phyloP scores from a whole-genome alignment of 1,139 yeast genomes.

The Taiozyma sp. region DNA sequence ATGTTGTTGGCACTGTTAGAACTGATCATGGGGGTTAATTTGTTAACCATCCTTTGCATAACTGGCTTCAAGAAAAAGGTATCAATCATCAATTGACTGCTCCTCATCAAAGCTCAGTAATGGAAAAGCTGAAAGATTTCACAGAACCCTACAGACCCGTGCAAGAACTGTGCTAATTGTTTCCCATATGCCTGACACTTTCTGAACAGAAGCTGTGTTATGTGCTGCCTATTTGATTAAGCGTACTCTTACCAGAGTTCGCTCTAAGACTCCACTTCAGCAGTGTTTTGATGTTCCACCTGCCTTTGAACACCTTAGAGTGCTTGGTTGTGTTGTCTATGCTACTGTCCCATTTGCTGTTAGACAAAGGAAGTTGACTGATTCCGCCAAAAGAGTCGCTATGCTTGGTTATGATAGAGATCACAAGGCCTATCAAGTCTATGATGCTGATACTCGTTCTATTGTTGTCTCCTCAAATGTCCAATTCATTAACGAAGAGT shows the following conservation, averaged over 20 bases:
- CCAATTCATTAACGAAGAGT: not conserved
- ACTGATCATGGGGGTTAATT: constrained; percentile 1
- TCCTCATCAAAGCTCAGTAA: not conserved
- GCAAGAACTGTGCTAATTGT: not conserved
- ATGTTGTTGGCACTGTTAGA: not conserved
- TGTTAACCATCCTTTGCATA: not conserved
- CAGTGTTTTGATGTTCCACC: not conserved
- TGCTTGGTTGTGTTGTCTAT: constrained; percentile 1
- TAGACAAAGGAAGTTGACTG: not conserved
- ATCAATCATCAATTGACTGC: constrained; percentile 1
- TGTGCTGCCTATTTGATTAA: not conserved
- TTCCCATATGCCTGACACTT: not conserved
- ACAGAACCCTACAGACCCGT: not conserved
- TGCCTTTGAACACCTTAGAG: not conserved
- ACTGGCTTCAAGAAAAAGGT: not conserved
- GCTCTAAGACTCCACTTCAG: not conserved
- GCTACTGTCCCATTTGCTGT: not conserved
- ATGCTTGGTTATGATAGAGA: constrained; percentile 4
- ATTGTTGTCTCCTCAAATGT: not conserved
- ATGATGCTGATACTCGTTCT: not conserved
- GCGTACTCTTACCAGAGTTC: not conserved
- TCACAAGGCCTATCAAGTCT: not conserved
- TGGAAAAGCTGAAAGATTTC: constrained; percentile 1
- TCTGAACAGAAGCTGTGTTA: not conserved
- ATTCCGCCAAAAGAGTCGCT: not conserved